Base-by-base conservation (phyloP, 495 filamentous ascomycete genomes). In the Penicillium chermesinum region DNA sequence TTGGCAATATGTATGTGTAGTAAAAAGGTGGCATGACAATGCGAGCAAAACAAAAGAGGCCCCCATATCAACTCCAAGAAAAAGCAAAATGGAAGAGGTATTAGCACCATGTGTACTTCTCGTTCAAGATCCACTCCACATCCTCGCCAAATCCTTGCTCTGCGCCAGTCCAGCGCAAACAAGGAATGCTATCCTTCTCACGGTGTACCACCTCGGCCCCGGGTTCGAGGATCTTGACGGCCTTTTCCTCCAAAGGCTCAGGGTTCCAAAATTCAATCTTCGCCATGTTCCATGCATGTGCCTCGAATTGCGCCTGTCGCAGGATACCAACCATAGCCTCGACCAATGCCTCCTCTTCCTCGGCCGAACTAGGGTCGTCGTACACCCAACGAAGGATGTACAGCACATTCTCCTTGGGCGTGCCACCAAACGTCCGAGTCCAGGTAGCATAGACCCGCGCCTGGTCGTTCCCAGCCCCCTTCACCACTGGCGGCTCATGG, bases 91-190 rank as follows among this genome's bases (percentile, higher is more conserved):
- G 37, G 37, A 13, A 16, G 12, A 25, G 30, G n/a, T n/a, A 38
- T 81, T 65, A 96, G 63, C 88, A 95, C 91, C 91, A 98, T 15
- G 80, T 86, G 70, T 83, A 96, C 75, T 94, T 96, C 77, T 98
- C 91, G 60, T 94, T 95, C 50, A 75, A 77, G 43, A 89, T 65
- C 93, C 93, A 98, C 39, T 89, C 85, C 34, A 95, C 71, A 17
- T 83, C 73, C 32, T 73, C 67, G 13, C 64, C 64, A 6, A 78
- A 69, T 21, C 66, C 69, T 38, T 69, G 51, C 47, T 73, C 59
- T 12, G 67, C 65, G 7, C 76, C 81, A 45, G 78, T 79, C 84
- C 85, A 87, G 52, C 72, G 76, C 57, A 87, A 61, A 60, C 79
- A 79, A 19, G 77, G 58, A 56, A 88, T 84, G 44, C 80, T 85